Evolutionary conservation across 352 stramenopile genomes (phyloP).

Genomic region (Phytophthora tentaculata): DNA sequence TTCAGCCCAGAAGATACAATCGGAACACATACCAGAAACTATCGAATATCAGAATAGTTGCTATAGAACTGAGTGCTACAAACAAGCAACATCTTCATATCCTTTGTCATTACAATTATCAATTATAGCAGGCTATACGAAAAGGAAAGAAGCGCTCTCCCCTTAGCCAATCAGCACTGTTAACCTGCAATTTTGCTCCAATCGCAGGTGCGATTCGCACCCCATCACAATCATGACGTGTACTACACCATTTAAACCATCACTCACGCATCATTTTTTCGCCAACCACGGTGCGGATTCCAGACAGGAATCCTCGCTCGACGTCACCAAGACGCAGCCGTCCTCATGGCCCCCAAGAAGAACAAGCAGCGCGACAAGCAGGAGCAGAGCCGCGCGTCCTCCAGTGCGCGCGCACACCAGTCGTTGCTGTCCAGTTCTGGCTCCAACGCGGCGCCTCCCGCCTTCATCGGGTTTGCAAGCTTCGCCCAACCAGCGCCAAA

Average conservation of each 20-base stretch:
- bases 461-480: slow-evolving; percentile 80
- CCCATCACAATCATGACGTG: slow-evolving; percentile 9
- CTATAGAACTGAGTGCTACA: not conserved
- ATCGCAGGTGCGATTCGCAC: too few relatives aligned
- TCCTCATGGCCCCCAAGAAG: slow-evolving; percentile 68
- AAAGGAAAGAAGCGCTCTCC: not conserved
- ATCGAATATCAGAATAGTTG: slow-evolving; percentile 2
- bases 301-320: slow-evolving; percentile 1
- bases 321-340: not conserved
- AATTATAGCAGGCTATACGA: not conserved
- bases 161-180: slow-evolving; percentile 16
- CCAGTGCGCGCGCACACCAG: slow-evolving; percentile 77
- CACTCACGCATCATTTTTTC: slow-evolving; percentile 21
- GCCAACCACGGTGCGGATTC: not conserved
- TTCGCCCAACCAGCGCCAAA: slow-evolving; percentile 49
- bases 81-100: not conserved
- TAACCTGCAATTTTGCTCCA: slow-evolving; percentile 23
- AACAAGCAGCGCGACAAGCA: slow-evolving; percentile 91
- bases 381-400: slow-evolving; percentile 83
- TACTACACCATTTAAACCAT: slow-evolving; percentile 19
- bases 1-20: slow-evolving; percentile 17
- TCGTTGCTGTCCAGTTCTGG: slow-evolving; percentile 48
- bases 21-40: slow-evolving; percentile 1
- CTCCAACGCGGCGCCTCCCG: slow-evolving; percentile 22
- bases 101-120: not conserved